Percentiles rank a stretch among this genome's conserved stretches.
phyloP scores from a whole-genome alignment of 108 stramenopile genomes.

The Pseudonitzschia delicatissima region DNA sequence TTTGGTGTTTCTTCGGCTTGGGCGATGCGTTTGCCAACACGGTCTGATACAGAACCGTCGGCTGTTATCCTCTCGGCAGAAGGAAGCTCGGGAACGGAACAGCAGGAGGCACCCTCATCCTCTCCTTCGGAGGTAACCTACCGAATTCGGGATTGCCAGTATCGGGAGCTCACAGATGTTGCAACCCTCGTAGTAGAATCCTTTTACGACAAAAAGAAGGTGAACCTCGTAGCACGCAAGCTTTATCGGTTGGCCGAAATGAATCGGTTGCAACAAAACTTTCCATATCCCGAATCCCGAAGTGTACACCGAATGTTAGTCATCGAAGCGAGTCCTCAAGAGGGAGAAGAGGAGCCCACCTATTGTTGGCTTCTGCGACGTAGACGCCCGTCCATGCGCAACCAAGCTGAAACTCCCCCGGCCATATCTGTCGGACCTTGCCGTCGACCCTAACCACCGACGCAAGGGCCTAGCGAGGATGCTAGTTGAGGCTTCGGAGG shows the following conservation, averaged over 20 bases:
- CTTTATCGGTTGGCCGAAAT: constrained; percentile 40
- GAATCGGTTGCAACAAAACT: constrained; percentile 54
- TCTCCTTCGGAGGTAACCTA: no score
- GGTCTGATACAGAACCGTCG: no score
- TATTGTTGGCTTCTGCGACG: constrained; percentile 52
- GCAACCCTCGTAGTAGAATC: constrained; percentile 38
- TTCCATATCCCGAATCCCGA: constrained; percentile 36
- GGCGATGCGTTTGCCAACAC: no score
- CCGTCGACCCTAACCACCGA: constrained; percentile 33
- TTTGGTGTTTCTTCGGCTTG: no score
- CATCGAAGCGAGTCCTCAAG: constrained; percentile 11
- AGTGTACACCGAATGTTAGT: constrained; percentile 42
- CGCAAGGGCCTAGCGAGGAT: constrained; percentile 39
- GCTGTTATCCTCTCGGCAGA: no score
- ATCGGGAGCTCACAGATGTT: constrained; percentile 33
- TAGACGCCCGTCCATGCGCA: constrained; percentile 36
- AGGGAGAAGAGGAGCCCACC: not conserved
- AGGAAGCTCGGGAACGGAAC: no score
- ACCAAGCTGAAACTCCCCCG: constrained; percentile 33
- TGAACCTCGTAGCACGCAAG: constrained; percentile 4
- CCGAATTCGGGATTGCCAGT: constrained; percentile 16
- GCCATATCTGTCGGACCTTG: constrained; percentile 50
- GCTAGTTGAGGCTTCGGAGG: constrained; percentile 31
- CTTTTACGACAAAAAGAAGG: constrained; percentile 35
- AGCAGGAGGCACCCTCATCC: no score